Percentiles rank a stretch among this genome's conserved stretches.
phyloP scores from a whole-genome alignment of 2,329 filamentous ascomycete genomes.

The Venturia pyrina region DNA sequence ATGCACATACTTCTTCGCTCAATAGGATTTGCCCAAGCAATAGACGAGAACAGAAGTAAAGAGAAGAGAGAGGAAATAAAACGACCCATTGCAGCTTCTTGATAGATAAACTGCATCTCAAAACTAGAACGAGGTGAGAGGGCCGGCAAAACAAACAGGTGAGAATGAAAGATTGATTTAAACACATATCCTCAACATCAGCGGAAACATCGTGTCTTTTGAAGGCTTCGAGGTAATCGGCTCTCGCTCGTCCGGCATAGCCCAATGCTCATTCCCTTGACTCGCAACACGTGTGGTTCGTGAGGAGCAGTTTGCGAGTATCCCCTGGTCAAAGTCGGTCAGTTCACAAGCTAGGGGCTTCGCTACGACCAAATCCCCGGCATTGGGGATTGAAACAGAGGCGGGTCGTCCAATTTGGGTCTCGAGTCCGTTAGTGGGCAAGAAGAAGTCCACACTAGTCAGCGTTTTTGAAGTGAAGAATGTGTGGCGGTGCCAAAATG shows the following conservation, averaged over 20 bases:
- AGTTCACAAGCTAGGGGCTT: background rate
- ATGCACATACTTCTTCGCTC: slow-evolving; percentile 4
- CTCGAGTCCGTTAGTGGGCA: background rate
- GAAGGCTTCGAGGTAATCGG: background rate
- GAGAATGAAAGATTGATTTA: background rate
- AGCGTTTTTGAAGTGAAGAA: background rate
- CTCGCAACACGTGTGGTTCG: background rate
- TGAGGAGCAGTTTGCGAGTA: background rate
- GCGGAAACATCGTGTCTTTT: background rate
- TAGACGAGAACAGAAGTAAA: background rate
- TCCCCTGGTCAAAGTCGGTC: background rate
- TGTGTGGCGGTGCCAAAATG: background rate
- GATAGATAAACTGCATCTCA: background rate
- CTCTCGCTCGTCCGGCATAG: background rate
- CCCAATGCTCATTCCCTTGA: background rate
- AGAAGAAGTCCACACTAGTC: background rate
- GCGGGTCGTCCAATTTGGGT: background rate
- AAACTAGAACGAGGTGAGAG: background rate
- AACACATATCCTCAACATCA: background rate
- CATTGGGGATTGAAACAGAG: background rate
- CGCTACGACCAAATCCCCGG: background rate
- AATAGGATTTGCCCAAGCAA: background rate
- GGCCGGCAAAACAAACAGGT: background rate
- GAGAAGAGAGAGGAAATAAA: background rate
- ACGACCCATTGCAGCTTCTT: background rate